These are phyloP conservation scores for Phytophthora fragariaefolia DNA, from an alignment of 352 stramenopile species.

Conservation along the genomic window DNA sequence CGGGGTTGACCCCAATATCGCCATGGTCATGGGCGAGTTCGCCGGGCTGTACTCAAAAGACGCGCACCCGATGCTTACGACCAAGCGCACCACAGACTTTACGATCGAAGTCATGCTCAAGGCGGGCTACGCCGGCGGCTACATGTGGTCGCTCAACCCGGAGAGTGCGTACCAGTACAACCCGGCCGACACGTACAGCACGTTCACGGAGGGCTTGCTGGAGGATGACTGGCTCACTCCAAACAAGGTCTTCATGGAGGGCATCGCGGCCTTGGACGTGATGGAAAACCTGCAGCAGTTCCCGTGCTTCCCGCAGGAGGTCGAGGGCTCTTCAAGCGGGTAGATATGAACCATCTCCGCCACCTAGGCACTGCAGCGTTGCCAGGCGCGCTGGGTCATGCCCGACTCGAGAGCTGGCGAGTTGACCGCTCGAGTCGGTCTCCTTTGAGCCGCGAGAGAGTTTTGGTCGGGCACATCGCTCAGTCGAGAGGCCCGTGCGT, in stretches of 20 bases:
- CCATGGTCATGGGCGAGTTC: conserved; percentile 72
- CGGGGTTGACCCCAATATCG: conserved; percentile 38
- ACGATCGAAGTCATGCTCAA: conserved; percentile 69
- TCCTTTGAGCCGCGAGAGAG: neutral
- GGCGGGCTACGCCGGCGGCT: conserved; percentile 54
- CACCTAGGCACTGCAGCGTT: neutral
- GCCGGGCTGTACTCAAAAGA: conserved; percentile 66
- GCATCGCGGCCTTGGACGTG: conserved; percentile 55
- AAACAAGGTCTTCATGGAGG: conserved; percentile 64
- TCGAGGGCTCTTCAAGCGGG: conserved; percentile 23
- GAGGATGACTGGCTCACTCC: conserved; percentile 73
- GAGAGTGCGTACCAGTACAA: conserved; percentile 80
- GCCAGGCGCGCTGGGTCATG: too few species aligned
- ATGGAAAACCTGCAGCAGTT: conserved; percentile 64
- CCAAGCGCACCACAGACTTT: conserved; percentile 64
- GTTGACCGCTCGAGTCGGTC: neutral
- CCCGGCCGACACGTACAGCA: conserved; percentile 56
- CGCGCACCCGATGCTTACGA: conserved; percentile 56
- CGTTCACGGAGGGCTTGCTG: conserved; percentile 65
- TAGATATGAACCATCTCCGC: conserved; percentile 17
- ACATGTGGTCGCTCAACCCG: conserved; percentile 81
- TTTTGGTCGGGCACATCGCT: conserved; percentile 1
- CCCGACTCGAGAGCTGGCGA: neutral
- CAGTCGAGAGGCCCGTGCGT: neutral
- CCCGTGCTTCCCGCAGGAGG: conserved; percentile 60